Base-by-base conservation (phyloP, 2,329 filamentous ascomycete species). In the Monilinia vaccinii-corymbosi region DNA sequence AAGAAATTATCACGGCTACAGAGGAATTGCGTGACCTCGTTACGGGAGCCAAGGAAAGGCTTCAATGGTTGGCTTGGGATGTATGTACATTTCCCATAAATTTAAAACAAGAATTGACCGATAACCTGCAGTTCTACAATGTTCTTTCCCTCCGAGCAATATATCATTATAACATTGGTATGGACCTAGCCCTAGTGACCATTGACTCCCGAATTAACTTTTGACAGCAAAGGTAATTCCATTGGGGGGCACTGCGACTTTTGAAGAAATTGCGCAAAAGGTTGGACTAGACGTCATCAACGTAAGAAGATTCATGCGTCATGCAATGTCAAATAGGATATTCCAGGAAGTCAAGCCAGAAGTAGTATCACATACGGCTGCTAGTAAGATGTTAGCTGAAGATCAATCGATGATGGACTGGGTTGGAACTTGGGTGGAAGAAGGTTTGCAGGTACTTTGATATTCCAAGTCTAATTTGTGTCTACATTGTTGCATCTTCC, bases 251-350 rank as follows among this genome's bases (percentile, higher is more conserved):
- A 73, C 77, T 45, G 79, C 80, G 58, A 68, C 76, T 1, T 74
- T 81, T 25, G 58, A 70, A 28, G 74, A 81, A 51, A 76, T 82
- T 4, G 71, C 78, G 52, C 64, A 71, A 48, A 77, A 76, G 63
- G 78, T 77, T 0, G 65, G 73, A 0, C 68, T 82, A 25, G 77
- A 80, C 64, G 71, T 76, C 32, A 73, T 77, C 63, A 81, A 81
- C 65, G 72, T 82, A 21, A 75, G 76, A 14, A 77, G 80, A 49
- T 71, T 80, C 8, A 70, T 82, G 32, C 79, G 82, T 9, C 77
- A 83, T 68, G 80, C 78, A 44, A 84, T 84, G 76, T 83, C 81
- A 14, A 80, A 78, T 64, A 73, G 75, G 13, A 75, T 85, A 60
- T 84, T 86, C 70, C 67, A 72, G 47, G 82, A 85, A 64, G 76